These are phyloP conservation scores for Gyrodon lividus DNA, from an alignment of 768 basidiomycete genomes.

Conservation along the genomic window DNA sequence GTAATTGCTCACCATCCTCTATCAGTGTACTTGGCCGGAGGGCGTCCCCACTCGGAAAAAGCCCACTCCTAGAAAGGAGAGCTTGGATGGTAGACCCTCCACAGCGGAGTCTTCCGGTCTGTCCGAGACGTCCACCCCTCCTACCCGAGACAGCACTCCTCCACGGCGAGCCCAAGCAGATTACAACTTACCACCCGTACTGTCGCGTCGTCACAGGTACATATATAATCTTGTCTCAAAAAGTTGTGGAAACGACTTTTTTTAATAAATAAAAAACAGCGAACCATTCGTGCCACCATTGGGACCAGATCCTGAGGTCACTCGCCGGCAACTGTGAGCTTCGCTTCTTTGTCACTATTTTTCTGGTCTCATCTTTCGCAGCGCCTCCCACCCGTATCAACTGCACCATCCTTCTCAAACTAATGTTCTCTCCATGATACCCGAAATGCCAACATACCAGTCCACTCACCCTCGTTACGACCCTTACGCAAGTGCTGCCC, in stretches of 20 bases:
- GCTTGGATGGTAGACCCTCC: constrained; percentile 62
- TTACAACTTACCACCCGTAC: constrained; percentile 36
- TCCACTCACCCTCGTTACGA: constrained; percentile 52
- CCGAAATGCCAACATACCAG: constrained; percentile 55
- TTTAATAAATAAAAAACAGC: constrained; percentile 23
- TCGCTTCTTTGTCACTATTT: not conserved
- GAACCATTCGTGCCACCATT: constrained; percentile 47
- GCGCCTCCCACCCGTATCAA: constrained; percentile 45
- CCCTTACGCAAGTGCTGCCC: constrained; percentile 39
- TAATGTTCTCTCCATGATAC: constrained; percentile 54
- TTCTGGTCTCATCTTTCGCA: constrained; percentile 24
- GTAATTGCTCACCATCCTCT: constrained; percentile 10
- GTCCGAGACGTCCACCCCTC: constrained; percentile 71
- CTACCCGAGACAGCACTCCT: constrained; percentile 65
- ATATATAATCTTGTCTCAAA: not conserved
- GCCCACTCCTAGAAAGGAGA: constrained; percentile 54
- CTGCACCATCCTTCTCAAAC: constrained; percentile 41
- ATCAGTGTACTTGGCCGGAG: constrained; percentile 83
- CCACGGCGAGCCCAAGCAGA: constrained; percentile 50
- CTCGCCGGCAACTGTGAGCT: constrained; percentile 50
- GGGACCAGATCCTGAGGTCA: constrained; percentile 42
- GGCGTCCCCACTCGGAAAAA: constrained; percentile 73
- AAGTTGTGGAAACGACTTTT: constrained; percentile 4
- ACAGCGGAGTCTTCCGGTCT: constrained; percentile 74
- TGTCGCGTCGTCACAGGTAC: constrained; percentile 43